Base-by-base conservation (phyloP, 352 stramenopile genomes). In the Plasmopara muralis region DNA sequence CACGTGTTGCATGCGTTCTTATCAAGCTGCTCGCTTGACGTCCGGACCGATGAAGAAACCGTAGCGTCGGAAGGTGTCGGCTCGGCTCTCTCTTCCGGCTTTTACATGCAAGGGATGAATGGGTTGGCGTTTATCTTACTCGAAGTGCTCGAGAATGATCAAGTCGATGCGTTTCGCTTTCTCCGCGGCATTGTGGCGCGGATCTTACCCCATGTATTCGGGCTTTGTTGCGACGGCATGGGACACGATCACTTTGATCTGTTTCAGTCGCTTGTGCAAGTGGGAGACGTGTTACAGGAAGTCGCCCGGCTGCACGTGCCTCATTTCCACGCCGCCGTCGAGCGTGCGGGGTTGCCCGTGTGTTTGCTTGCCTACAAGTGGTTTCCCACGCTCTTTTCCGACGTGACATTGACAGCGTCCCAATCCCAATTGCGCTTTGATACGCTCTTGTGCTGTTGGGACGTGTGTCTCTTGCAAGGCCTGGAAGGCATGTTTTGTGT, bases 51-150 rank as follows among this genome's bases (percentile, higher is more conserved):
- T 41, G 44, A 70, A 42, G 51, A 63, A 1, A 25, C 63, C 63
- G 7, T 14, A 2, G 9, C 33, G 33, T 38, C 13, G 49, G 20
- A 25, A 25, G 20, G 20, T 25, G 20, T 3, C 20, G 20, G 20
- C 1, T 1, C 20, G 20, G 20, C 20, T 25, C 20, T 70, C 6
- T 67, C 61, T 2, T 53, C 39, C 68, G 14, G 66, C 43, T 87
- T 85, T 25, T 93, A 93, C 46, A 89, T 93, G 76, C 83, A 93
- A 43, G 83, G 83, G 37, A 90, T 93, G 83, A 93, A 93, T 48
- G 83, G 77, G 0, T 65, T 93, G 13, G 83, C 72, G 2, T 93
- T 87, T 39, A 76, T 93, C 49, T 62, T 90, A 37, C 53, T 90
- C 16, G 66, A 88, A 18, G 71, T 89, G 20, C 50, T 86, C 13